Evolutionary conservation across 306 rosid species (phyloP), one percentile per base, ranked within the genome.

Genomic region (Quercus variabilis): DNA sequence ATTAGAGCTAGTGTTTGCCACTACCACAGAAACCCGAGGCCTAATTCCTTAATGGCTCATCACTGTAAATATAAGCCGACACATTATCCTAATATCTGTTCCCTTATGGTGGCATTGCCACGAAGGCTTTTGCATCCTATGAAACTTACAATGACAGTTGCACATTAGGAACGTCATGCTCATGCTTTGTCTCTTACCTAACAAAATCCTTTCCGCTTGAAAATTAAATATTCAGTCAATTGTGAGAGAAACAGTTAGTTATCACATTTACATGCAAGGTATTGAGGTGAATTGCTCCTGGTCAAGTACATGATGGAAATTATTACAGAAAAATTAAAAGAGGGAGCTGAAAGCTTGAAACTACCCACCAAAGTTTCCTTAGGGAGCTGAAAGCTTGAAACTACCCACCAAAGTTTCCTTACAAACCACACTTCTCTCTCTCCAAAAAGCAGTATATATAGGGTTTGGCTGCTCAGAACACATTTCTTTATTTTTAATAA

Each of bases 391-490:
- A 82, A 80, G 68, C 88, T 78, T 69, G 86, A 83, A 87, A 80
- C 88, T 70, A 26, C 60, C 83, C 71, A 69, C 77, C 81, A 30
- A 64, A 56, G 88, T 80, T 90, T 74, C 81, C 85, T 62, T 87
- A 55, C 75, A 74, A 31, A 51, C 84, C 91, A 92, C 89, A 94
- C 79, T 87, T 89, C 93, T 84, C 17, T 74, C 78, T 79, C 82
- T 70, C 2, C 7, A 41, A 78, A 85, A 77, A 55, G 71, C 82
- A 87, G 74, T 84, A 87, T 86, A 84, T 88, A 82, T 81, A 55
- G 72, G 33, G 25, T 59, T 71, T 76, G 71, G 80, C 75, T 65
- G 57, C 78, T 68, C 75, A 69, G 38, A 52, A 73, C 77, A 18
- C 80, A 74, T 1, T 83, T 83, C 76, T 71, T 86, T 30, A 30